These are phyloP conservation scores for Cercospora sp. DNA, from an alignment of 2,329 filamentous ascomycete species.

Conservation along the genomic window DNA sequence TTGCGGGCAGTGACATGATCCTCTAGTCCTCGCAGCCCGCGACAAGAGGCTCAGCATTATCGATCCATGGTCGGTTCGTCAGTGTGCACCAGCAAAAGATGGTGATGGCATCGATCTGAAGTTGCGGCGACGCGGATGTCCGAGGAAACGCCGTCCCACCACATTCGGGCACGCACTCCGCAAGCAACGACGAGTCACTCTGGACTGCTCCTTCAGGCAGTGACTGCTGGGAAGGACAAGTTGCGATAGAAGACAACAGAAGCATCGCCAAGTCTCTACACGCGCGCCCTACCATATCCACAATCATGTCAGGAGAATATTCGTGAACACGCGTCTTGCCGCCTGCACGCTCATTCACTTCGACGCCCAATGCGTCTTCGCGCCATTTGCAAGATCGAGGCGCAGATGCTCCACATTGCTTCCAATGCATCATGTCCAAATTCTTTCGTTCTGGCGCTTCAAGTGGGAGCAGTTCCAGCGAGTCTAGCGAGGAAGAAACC, in stretches of 20 bases:
- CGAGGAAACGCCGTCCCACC: constrained; percentile 8
- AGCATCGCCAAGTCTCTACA: constrained; percentile 3
- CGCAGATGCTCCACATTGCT: not conserved
- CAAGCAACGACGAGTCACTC: constrained; percentile 1
- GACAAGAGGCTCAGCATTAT: constrained; percentile 70
- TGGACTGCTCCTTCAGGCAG: not conserved
- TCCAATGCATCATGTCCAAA: constrained; percentile 16
- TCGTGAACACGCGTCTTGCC: not conserved
- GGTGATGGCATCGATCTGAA: not conserved
- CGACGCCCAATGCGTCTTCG: constrained; percentile 9
- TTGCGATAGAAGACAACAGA: constrained; percentile 10
- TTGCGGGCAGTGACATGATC: constrained; percentile 62
- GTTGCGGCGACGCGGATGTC: constrained; percentile 2
- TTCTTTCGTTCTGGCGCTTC: constrained; percentile 24
- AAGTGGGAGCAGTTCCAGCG: constrained; percentile 23
- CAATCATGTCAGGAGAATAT: constrained; percentile 6
- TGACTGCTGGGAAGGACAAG: constrained; percentile 8
- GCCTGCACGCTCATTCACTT: not conserved
- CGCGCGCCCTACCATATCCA: not conserved
- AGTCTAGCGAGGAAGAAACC: constrained; percentile 17
- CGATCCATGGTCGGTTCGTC: constrained; percentile 21
- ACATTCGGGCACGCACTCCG: not conserved
- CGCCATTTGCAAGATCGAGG: not conserved
- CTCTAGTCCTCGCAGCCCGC: constrained; percentile 62
- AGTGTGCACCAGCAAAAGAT: not conserved